phyloP scores from a whole-genome alignment of 2,329 filamentous ascomycete genomes.

The Microcyclospora tardicrescens region DNA sequence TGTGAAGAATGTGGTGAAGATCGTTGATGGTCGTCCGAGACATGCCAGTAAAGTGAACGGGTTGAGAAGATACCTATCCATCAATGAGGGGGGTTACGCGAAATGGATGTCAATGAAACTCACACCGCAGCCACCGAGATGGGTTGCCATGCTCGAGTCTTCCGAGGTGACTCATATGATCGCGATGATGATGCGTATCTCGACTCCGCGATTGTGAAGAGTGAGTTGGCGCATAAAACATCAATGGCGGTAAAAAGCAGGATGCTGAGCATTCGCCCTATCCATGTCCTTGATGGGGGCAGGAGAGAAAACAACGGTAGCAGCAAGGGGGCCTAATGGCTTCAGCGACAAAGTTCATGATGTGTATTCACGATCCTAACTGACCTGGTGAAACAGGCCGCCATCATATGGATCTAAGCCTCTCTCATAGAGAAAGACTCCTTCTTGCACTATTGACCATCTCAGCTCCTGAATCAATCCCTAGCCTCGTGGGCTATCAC shows the following conservation, averaged over 20 bases:
- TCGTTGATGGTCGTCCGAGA: conserved; percentile 73
- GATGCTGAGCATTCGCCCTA: conserved; percentile 45
- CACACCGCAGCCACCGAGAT: conserved; percentile 68
- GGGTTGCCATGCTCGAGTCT: conserved; percentile 60
- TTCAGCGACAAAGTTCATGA: conserved; percentile 1
- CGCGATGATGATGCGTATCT: conserved; percentile 63
- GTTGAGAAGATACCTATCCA: conserved; percentile 74
- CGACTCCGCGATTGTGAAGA: conserved; percentile 68
- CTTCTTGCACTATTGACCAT: conserved; percentile 65
- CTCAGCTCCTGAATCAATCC: conserved; percentile 16
- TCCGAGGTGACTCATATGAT: conserved; percentile 66
- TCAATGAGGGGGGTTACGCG: not conserved
- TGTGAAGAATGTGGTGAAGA: conserved; percentile 81
- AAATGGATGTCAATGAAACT: conserved; percentile 14
- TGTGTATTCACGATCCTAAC: not conserved
- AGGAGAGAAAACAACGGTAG: conserved; percentile 84
- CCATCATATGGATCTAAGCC: conserved; percentile 97
- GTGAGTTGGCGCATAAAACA: conserved; percentile 64
- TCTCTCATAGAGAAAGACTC: conserved; percentile 87
- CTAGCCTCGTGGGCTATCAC: too few species aligned
- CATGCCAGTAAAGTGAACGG: conserved; percentile 88
- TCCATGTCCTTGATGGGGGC: conserved; percentile 50
- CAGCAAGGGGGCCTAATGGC: conserved; percentile 63
- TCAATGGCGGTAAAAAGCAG: conserved; percentile 73
- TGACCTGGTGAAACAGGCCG: conserved; percentile 60